A percentile compares a stretch with the other conserved stretches of the same genome.
Evolutionary conservation across 2,329 filamentous ascomycete genomes (phyloP).

Genomic region (Xylaria multiplex): DNA sequence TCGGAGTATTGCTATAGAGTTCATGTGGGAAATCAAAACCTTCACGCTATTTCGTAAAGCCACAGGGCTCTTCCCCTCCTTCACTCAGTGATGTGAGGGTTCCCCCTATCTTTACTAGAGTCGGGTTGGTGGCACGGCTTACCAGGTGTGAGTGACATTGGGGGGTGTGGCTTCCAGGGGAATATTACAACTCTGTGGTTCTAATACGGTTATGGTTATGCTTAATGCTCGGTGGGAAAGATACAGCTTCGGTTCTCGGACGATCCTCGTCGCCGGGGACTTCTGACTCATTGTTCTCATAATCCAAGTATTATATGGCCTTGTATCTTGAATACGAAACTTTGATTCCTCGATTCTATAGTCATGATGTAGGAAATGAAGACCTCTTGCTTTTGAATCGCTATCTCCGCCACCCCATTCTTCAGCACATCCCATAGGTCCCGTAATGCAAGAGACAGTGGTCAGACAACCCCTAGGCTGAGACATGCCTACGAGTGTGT

Average conservation of each 20-base stretch:
- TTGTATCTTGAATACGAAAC: not conserved
- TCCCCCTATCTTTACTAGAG: not conserved
- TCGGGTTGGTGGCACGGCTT: no score
- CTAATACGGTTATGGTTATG: not conserved
- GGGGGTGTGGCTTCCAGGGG: not conserved
- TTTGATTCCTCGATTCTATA: not conserved
- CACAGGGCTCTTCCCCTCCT: not conserved
- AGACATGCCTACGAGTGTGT: not conserved
- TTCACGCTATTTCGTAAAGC: not conserved
- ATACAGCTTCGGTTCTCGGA: not conserved
- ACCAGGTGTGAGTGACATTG: not conserved
- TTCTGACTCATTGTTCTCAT: not conserved
- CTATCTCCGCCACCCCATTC: no score
- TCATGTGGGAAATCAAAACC: not conserved
- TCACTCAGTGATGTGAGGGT: not conserved
- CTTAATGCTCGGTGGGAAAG: slow-evolving; percentile 12
- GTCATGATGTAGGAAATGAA: not conserved
- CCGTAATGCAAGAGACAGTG: no score
- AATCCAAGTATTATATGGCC: not conserved
- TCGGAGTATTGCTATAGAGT: not conserved
- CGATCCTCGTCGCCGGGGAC: not conserved
- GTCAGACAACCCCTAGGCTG: not conserved
- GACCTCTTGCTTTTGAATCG: not conserved
- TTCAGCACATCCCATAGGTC: not conserved
- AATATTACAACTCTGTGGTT: not conserved